Evolutionary conservation across 805 yeast species (phyloP).

Genomic region (Candida ortonii): DNA sequence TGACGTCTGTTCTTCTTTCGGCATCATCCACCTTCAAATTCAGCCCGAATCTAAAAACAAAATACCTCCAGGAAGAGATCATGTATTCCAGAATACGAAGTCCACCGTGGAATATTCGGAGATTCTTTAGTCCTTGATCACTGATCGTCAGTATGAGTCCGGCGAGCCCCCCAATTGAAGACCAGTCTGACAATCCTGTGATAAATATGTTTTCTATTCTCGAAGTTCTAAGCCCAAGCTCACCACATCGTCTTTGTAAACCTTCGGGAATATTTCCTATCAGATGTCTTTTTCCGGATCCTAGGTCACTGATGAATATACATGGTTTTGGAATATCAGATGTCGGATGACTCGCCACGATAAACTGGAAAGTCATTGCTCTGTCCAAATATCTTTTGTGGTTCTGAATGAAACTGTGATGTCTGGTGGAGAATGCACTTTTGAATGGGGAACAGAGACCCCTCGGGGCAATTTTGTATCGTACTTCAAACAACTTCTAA

Average conservation of each 20-base stretch:
- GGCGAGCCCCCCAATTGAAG: slow-evolving; percentile 85
- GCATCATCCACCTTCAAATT: slow-evolving; percentile 35
- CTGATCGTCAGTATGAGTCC: slow-evolving; percentile 80
- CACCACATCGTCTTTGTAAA: slow-evolving; percentile 69
- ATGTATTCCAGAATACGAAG: slow-evolving; percentile 47
- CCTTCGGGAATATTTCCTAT: slow-evolving; percentile 88
- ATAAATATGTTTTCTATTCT: slow-evolving; percentile 65
- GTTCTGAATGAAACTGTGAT: not conserved
- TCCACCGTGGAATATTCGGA: slow-evolving; percentile 55
- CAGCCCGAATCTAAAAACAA: slow-evolving; percentile 77
- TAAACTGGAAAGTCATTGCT: slow-evolving; percentile 44
- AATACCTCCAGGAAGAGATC: slow-evolving; percentile 79
- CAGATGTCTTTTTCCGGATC: slow-evolving; percentile 54
- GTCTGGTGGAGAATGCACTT: not conserved
- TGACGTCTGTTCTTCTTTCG: slow-evolving; percentile 6
- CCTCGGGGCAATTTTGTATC: not conserved
- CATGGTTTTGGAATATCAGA: slow-evolving; percentile 58
- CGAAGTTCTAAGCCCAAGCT: slow-evolving; percentile 53
- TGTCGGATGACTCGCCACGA: slow-evolving; percentile 59
- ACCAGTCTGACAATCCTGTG: slow-evolving; percentile 78
- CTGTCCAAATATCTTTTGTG: not conserved
- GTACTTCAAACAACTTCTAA: slow-evolving; percentile 1
- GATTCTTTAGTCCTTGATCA: slow-evolving; percentile 64
- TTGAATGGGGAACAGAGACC: not conserved
- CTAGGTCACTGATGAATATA: slow-evolving; percentile 45